These are phyloP conservation scores for Wolfiporia cocos DNA, from an alignment of 1,284 basidiomycete genomes.

Conservation along the genomic window DNA sequence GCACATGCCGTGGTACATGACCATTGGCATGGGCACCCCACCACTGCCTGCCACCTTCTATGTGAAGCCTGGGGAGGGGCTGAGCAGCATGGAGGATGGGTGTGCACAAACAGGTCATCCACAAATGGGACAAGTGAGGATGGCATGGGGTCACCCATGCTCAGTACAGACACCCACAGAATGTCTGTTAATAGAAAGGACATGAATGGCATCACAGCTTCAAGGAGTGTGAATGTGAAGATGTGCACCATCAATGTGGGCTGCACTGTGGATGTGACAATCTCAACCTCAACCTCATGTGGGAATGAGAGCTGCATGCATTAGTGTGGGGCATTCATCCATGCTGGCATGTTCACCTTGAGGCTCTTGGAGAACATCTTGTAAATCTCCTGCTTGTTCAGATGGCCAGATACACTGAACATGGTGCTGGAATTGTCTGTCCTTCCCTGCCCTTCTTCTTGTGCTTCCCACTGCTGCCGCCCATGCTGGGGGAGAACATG, in stretches of 20 bases:
- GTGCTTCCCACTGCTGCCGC: constrained; percentile 49
- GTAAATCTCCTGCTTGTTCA: constrained; percentile 77
- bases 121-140: constrained; percentile 48
- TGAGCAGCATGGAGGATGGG: constrained; percentile 69
- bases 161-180: constrained; percentile 66
- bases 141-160: constrained; percentile 40
- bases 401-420: constrained; percentile 63
- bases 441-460: constrained; percentile 58
- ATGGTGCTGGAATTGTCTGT: constrained; percentile 38
- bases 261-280: constrained; percentile 87
- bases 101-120: constrained; percentile 69
- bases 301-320: constrained; percentile 71
- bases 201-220: constrained; percentile 65
- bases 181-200: constrained; percentile 65
- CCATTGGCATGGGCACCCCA: constrained; percentile 31
- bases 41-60: constrained; percentile 30
- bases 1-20: constrained; percentile 86
- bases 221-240: constrained; percentile 82
- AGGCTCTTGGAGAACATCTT: constrained; percentile 88
- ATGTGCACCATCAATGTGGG: constrained; percentile 90
- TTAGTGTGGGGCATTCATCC: neutral
- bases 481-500: constrained; percentile 79
- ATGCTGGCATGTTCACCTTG: constrained; percentile 50
- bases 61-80: constrained; percentile 58
- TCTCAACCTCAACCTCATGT: constrained; percentile 90